These are phyloP conservation scores for Raffaelea arxii DNA, from an alignment of 2,329 filamentous ascomycete species.

Conservation along the genomic window DNA sequence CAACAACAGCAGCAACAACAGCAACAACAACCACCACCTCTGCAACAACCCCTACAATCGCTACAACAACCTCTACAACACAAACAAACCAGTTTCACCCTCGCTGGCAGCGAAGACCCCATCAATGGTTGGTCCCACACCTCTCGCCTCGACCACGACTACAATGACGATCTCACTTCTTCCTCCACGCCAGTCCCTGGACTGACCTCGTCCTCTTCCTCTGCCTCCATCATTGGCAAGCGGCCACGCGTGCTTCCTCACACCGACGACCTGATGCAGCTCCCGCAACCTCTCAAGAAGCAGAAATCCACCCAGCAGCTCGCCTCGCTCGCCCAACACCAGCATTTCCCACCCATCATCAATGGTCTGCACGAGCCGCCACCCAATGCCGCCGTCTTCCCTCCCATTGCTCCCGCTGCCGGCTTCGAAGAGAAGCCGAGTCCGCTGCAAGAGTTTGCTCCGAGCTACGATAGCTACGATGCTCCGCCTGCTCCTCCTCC, in stretches of 20 bases:
- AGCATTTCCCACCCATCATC: conserved; percentile 53
- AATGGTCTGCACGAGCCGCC: conserved; percentile 54
- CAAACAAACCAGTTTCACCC: background rate
- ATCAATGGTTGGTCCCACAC: background rate
- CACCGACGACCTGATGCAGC: conserved; percentile 54
- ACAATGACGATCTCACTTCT: background rate
- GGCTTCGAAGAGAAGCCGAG: conserved; percentile 37
- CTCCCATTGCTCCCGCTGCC: conserved; percentile 49
- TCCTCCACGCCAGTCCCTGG: conserved; percentile 20
- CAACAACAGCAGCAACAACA: background rate
- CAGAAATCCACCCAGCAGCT: conserved; percentile 48
- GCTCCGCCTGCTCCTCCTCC: too few relatives aligned
- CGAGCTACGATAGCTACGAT: too few relatives aligned
- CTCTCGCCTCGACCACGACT: background rate
- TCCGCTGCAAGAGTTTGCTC: too few relatives aligned
- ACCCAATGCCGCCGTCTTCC: conserved; percentile 51
- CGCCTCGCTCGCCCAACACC: conserved; percentile 18
- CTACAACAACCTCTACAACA: background rate
- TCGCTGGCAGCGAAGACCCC: background rate
- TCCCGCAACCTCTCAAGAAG: conserved; percentile 56
- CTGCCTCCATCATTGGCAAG: conserved; percentile 9
- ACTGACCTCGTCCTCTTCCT: conserved; percentile 17
- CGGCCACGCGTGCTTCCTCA: conserved; percentile 11
- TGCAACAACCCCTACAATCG: background rate
- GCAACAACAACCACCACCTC: background rate